Evolutionary conservation across 495 filamentous ascomycete species (phyloP).

Genomic region (Penicillium dipodomyicola): DNA sequence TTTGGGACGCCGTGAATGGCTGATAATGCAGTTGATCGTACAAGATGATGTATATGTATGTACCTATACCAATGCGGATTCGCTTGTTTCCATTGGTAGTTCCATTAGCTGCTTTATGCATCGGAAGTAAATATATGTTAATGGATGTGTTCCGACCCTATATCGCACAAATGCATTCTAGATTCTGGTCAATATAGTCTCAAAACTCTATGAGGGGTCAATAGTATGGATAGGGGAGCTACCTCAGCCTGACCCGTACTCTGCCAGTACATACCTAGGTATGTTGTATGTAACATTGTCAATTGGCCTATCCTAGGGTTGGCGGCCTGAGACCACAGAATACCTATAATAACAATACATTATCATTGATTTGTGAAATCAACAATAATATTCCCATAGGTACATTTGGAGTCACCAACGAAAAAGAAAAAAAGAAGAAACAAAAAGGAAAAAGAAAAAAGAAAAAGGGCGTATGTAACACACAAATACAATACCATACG

Average conservation of each 20-base stretch:
- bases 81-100: conserved; percentile 4
- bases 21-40: conserved; percentile 3
- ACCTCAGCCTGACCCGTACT: conserved; percentile 9
- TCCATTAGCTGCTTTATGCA: background rate
- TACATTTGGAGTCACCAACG: background rate
- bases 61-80: background rate
- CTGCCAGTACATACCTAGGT: background rate
- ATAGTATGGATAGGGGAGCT: background rate
- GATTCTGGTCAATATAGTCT: background rate
- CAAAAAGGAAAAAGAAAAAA: background rate
- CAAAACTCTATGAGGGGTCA: conserved; percentile 2
- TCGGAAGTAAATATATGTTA: background rate
- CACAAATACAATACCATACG: conserved; percentile 12
- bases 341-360: background rate
- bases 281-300: background rate
- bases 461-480: conserved; percentile 9
- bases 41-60: background rate
- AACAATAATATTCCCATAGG: background rate
- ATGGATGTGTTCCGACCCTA: conserved; percentile 1
- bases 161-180: conserved; percentile 5
- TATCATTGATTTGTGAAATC: background rate
- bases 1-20: background rate
- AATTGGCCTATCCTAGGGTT: conserved; percentile 3
- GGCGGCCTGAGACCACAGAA: background rate
- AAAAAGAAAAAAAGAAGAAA: background rate